Base-by-base conservation (phyloP, 1,284 basidiomycete genomes). In the Marasmius tenuissimus region DNA sequence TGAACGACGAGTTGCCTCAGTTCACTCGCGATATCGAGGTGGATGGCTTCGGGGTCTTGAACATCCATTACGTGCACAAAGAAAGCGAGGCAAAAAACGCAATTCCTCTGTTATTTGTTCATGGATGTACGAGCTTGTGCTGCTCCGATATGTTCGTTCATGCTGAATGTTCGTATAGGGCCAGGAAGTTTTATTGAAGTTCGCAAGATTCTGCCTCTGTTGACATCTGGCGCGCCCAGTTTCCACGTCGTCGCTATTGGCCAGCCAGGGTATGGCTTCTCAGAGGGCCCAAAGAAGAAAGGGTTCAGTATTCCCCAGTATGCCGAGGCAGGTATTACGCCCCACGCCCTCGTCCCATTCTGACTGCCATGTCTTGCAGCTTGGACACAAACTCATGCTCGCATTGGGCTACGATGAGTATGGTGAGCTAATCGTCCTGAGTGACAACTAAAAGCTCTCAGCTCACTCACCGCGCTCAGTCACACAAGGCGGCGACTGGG, bases 181-280 rank as follows among this genome's bases (percentile, higher is more conserved):
- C 85, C 86, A 0, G 85, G 86, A 45, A 75, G 77, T 59, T 86
- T 87, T 66, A 66, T 83, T 34, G 85, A 88, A 71, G 80, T 78
- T 12, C 71, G 73, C 53, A 88, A 85, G 70, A 70, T 87, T 0
- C 69, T 87, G 0, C 84, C 86, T 0, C 64, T 85, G 1, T 71
- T 88, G 58, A 76, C 76, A 0, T 51, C 74, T 3, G 76, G 81
- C 2, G 72, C 81, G 38, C 85, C 85, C 0, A 81, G 76, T 56
- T 88, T 88, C 66, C 84, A 88, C 65, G 82, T 87, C 27, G 82
- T 87, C 0, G 80, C 81, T 0, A 64, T 80, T 3, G 81, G 82
- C 66, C 65, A 86, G 22, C 85, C 86, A 4, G 81, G 82, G 0
- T 87, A 70, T 67, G 83, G 84, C 0, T 85, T 85, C 69, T 85